Percentiles rank a stretch among this genome's conserved stretches.
phyloP scores from a whole-genome alignment of 495 filamentous ascomycete species.

The Evernia prunastri region DNA sequence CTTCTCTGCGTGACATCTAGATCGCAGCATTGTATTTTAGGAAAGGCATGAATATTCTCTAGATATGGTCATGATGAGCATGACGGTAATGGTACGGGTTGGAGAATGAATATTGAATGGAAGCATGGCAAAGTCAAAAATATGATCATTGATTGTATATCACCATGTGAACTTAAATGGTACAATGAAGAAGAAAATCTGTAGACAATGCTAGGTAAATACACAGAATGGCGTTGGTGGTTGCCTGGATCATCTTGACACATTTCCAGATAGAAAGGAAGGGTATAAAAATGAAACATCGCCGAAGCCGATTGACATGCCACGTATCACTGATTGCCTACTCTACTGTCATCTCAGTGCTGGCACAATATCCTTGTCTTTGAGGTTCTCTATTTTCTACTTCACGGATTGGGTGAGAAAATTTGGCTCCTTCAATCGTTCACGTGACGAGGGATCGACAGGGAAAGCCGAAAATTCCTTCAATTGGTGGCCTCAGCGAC shows the following conservation, averaged over 20 bases:
- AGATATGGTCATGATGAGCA: constrained; percentile 11
- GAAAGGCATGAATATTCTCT: constrained; percentile 3
- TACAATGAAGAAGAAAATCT: neutral
- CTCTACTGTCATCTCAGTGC: neutral
- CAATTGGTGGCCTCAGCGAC: constrained; percentile 18
- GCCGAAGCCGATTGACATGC: neutral
- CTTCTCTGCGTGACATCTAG: neutral
- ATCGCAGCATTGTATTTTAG: neutral
- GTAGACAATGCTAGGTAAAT: neutral
- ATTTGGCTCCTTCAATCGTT: neutral
- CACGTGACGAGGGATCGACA: constrained; percentile 13
- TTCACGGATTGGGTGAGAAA: neutral
- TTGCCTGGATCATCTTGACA: neutral
- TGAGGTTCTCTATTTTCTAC: neutral
- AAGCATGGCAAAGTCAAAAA: constrained; percentile 3
- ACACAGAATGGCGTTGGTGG: neutral
- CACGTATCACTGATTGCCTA: neutral
- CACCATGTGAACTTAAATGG: neutral
- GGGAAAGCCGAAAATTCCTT: constrained; percentile 15
- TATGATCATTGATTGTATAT: neutral
- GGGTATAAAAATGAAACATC: neutral
- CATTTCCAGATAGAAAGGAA: neutral
- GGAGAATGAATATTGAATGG: neutral
- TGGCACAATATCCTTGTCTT: neutral
- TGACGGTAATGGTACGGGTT: constrained; percentile 11